Percentiles rank a stretch among this genome's conserved stretches.
Conservation (phyloP, 139 green algal species). For the Asterochloris sp. region DNA sequence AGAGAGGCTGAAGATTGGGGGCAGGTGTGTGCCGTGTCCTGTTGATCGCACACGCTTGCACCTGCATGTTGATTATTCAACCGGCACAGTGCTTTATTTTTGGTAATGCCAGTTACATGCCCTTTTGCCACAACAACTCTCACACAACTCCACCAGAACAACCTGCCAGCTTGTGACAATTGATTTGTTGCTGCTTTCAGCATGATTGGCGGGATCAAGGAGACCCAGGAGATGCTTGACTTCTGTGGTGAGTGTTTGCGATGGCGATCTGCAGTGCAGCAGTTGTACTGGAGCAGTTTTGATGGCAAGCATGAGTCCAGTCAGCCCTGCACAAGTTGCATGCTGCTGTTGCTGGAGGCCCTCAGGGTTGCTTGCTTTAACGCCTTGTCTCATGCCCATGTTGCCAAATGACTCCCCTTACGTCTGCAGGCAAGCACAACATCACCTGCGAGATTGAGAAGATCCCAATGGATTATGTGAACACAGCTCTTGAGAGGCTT, state of each 20-base stretch:
- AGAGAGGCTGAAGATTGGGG: conserved; percentile 13
- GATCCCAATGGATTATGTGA: conserved; percentile 51
- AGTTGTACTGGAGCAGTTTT: neutral
- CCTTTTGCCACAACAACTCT: too few species aligned
- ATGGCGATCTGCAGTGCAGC: too few species aligned
- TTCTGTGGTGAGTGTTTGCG: conserved; percentile 41
- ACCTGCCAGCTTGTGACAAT: too few species aligned
- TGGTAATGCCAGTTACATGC: too few species aligned
- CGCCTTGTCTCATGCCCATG: neutral
- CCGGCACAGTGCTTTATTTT: too few species aligned
- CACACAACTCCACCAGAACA: too few species aligned
- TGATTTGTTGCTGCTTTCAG: conserved; percentile 27
- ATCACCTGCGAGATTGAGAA: conserved; percentile 51
- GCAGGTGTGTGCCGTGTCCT: neutral
- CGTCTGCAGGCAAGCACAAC: conserved; percentile 37
- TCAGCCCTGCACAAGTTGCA: too few species aligned
- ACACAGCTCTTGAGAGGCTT: conserved; percentile 64
- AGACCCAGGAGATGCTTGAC: conserved; percentile 80
- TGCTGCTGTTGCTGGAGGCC: too few species aligned
- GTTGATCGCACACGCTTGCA: neutral
- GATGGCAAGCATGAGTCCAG: neutral
- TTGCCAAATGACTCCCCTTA: neutral
- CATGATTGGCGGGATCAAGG: conserved; percentile 65
- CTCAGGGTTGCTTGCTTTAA: too few species aligned
- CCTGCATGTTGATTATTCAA: too few species aligned